Conservation (phyloP, 2,329 filamentous ascomycete species). For the Aspergillus glaucus region DNA sequence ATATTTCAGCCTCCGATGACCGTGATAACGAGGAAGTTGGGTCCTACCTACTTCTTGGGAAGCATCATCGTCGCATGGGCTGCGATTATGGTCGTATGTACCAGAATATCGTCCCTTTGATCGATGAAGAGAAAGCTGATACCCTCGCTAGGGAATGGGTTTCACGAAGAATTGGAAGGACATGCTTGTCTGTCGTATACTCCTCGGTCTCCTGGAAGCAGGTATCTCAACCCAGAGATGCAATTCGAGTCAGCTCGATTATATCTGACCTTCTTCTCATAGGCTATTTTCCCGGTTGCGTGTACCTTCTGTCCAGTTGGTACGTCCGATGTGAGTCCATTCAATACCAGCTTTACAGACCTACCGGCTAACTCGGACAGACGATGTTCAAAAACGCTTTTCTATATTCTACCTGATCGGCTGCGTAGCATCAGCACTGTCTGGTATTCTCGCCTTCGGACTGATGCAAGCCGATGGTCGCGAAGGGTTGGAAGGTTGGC, state of each 20-base stretch:
- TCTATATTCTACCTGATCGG: slow-evolving; percentile 47
- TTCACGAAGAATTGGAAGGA: slow-evolving; percentile 24
- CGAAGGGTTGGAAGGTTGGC: slow-evolving; percentile 41
- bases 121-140: background rate
- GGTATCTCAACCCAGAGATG: slow-evolving; percentile 1
- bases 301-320: slow-evolving; percentile 69
- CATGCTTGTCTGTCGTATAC: slow-evolving; percentile 18
- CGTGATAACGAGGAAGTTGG: slow-evolving; percentile 24
- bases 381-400: slow-evolving; percentile 28
- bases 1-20: slow-evolving; percentile 28
- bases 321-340: slow-evolving; percentile 46
- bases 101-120: background rate
- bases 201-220: slow-evolving; percentile 24
- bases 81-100: slow-evolving; percentile 21
- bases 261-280: slow-evolving; percentile 3
- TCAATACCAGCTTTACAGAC: background rate
- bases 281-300: slow-evolving; percentile 63
- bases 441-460: slow-evolving; percentile 42
- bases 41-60: slow-evolving; percentile 22
- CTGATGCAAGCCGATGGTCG: slow-evolving; percentile 39
- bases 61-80: slow-evolving; percentile 26
- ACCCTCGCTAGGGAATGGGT: slow-evolving; percentile 19
- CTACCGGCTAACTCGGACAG: slow-evolving; percentile 5
- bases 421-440: slow-evolving; percentile 42
- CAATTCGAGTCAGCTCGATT: background rate